phyloP scores from a whole-genome alignment of 1,284 basidiomycete species.

The Phlebopus sp. region DNA sequence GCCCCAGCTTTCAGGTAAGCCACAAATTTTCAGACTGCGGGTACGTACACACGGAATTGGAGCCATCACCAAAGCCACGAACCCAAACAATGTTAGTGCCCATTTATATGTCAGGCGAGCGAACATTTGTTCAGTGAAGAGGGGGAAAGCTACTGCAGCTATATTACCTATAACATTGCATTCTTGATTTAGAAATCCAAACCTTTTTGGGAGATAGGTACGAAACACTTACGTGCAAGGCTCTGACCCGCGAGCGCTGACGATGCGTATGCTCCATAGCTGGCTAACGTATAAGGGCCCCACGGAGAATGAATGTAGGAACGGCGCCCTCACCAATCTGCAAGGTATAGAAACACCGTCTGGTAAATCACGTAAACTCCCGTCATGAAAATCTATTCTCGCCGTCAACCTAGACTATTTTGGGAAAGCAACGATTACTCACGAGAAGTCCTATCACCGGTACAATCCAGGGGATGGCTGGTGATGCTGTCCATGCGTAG shows the following conservation, averaged over 20 bases:
- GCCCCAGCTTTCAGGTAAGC: background rate
- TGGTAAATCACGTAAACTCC: conserved; percentile 57
- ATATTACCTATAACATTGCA: conserved; percentile 44
- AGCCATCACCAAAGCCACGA: conserved; percentile 54
- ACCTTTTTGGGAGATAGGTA: background rate
- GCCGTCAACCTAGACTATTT: background rate
- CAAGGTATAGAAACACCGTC: conserved; percentile 63
- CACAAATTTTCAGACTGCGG: background rate
- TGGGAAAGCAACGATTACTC: background rate
- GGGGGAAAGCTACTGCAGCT: conserved; percentile 52
- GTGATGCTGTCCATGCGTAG: conserved; percentile 59
- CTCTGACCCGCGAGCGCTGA: conserved; percentile 73
- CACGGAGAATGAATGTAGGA: background rate
- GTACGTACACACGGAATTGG: conserved; percentile 59
- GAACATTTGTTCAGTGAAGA: conserved; percentile 64
- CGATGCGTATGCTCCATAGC: conserved; percentile 67
- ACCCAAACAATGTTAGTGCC: conserved; percentile 63
- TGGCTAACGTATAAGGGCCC: conserved; percentile 19
- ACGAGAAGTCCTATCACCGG: conserved; percentile 54
- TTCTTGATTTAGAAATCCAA: background rate
- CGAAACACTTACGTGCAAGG: conserved; percentile 47
- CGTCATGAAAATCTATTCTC: conserved; percentile 47
- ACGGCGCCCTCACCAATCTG: conserved; percentile 50
- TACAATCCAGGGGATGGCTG: conserved; percentile 54
- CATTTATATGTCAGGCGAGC: conserved; percentile 54